Evolutionary conservation across 345 rosid species (phyloP), one percentile per base, ranked within the genome.

Genomic region (Pugionium dolabratum): DNA sequence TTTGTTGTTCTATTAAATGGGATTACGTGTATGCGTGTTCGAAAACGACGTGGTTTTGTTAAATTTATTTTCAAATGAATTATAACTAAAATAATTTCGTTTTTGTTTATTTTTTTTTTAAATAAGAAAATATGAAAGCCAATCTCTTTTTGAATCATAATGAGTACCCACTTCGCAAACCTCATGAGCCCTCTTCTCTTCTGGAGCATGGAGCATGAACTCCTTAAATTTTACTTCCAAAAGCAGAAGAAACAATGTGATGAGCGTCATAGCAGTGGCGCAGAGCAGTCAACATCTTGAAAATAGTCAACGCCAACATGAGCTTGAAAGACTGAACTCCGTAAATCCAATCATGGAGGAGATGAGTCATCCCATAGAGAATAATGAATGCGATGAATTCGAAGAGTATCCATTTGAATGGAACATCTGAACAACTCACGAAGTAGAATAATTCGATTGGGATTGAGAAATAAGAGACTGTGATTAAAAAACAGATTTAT

Each of bases 351-450:
- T 96, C 99, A 51, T 94, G 86, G 63, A 94, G 86, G 76, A 94
- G 81, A 78, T 94, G 99, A 69, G 99, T 90, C 92, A 94, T 69
- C 18, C 99, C 99, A 67, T 97, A 90, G 1, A 94, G 90, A 31
- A 94, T 96, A 73, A 94, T 94, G 87, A 94, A 94, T 62, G 99
- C 89, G 28, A 90, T 94, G 82, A 94, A 94, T 70, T 94, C 80
- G 60, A 83, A 76, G 26, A 94, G 92, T 35, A 94, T 97, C 97
- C 99, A 94, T 80, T 90, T 94, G 83, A 94, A 94, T 4, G 99
- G 99, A 7, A 94, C 69, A 35, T 84, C 88, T 10, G 97, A 86
- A 78, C 96, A 94, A 81, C 99, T 94, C 29, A 94, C 85, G 61
- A 94, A 94, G 85, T 90, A 94, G 32, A 94, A 89, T 73, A 94